Evolutionary conservation across 176 grass and related monocot genomes (phyloP).

Genomic region (Luzula sylvatica): DNA sequence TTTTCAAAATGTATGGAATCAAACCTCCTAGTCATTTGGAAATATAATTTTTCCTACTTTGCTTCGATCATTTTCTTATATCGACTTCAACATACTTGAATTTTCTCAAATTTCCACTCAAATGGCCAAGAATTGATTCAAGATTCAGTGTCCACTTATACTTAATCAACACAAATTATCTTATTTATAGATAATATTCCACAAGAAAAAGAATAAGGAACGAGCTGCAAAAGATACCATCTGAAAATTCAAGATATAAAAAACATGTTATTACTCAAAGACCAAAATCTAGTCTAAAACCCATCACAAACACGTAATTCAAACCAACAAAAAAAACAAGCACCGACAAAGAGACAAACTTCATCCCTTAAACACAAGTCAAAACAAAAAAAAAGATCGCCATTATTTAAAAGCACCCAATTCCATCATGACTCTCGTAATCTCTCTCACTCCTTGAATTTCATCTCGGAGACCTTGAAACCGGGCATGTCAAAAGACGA

Average conservation of each 20-base stretch:
- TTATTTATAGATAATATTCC: neutral
- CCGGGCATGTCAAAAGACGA: constrained; percentile 91
- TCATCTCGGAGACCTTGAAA: constrained; percentile 72
- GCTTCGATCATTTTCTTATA: no score
- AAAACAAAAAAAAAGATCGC: neutral
- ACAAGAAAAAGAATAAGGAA: constrained; percentile 4
- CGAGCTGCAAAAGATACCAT: neutral
- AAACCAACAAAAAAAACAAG: neutral
- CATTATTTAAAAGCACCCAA: neutral
- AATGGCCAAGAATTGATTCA: neutral
- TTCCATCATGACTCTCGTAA: no score
- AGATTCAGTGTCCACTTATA: neutral
- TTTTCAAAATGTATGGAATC: no score
- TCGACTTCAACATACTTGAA: no score
- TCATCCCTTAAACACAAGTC: neutral
- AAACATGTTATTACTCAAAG: constrained; percentile 23
- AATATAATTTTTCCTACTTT: no score
- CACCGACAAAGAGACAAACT: constrained; percentile 1
- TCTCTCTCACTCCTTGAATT: constrained; percentile 76
- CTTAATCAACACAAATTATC: neutral
- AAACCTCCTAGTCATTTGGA: no score
- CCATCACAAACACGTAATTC: neutral
- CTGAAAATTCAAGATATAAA: neutral
- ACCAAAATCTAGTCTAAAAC: constrained; percentile 6
- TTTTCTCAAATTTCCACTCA: no score